Evolutionary conservation across 2,329 filamentous ascomycete species (phyloP).

Genomic region (Hymenoscyphus salicellus): DNA sequence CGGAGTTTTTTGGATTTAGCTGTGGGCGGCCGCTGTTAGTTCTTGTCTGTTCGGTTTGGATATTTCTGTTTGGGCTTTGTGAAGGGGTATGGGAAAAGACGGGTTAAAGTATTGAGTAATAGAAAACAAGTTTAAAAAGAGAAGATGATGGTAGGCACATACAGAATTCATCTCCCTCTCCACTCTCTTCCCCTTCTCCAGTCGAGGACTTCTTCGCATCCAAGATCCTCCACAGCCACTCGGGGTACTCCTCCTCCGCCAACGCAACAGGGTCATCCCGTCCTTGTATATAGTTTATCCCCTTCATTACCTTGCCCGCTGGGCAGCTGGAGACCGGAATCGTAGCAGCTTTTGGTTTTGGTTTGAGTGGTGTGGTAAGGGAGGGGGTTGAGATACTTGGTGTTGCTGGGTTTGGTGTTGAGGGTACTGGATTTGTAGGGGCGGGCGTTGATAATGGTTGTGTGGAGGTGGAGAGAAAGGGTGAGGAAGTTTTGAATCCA

Average conservation of each 20-base stretch:
- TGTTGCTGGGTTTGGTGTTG: slow-evolving; percentile 22
- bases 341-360: slow-evolving; percentile 17
- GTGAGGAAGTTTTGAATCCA: slow-evolving; percentile 5
- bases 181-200: slow-evolving; percentile 48
- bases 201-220: slow-evolving; percentile 56
- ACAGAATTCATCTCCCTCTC: slow-evolving; percentile 76
- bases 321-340: slow-evolving; percentile 33
- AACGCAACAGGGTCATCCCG: slow-evolving; percentile 69
- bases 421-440: slow-evolving; percentile 22
- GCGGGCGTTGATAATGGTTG: slow-evolving; percentile 16
- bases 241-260: slow-evolving; percentile 73
- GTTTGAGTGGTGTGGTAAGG: slow-evolving; percentile 34
- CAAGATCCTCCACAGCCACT: slow-evolving; percentile 75
- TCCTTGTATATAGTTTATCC: slow-evolving; percentile 75
- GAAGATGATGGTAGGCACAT: no score
- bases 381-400: slow-evolving; percentile 33
- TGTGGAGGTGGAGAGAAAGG: slow-evolving; percentile 8
- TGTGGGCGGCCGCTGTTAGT: slow-evolving; percentile 36
- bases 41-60: no score
- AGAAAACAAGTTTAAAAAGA: no score
- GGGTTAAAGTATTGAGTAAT: no score
- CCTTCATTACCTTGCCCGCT: slow-evolving; percentile 67
- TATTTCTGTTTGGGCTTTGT: no score
- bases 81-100: no score
- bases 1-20: slow-evolving; percentile 85